Base-by-base conservation (phyloP, 73 alveolate genomes). In the Blepharisma japonicum region DNA sequence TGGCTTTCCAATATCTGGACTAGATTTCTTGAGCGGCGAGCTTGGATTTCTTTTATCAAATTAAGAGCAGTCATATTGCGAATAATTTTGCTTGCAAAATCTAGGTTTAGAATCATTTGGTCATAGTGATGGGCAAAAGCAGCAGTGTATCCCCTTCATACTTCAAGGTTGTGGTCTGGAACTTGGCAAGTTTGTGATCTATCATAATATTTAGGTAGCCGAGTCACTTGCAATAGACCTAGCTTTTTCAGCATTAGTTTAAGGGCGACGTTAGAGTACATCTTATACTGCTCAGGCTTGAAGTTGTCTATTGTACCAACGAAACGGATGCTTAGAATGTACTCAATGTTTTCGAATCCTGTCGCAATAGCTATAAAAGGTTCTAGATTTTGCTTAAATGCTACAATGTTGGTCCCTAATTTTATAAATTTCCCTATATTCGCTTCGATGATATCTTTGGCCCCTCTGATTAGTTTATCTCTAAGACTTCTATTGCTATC, bases 71-170 rank as follows among this genome's bases (percentile, higher is more conserved):
- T 61, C 23, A 9, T 14, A 4, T 61, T 11, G 2, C 74, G 14
- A 3, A 61, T 61, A 9, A 61, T 61, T 5, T 61, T 61, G 47
- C 74, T 61, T 14, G 74, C 14, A 61, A 61, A 61, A 48, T 61
- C 74, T n/a, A 61, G 2, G 5, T 61, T 61, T 61, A 61, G 23
- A 2, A 61, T 2, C 74, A 61, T 61, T 61, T 61, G 47, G 18
- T 61, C 23, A 8, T 14, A 18, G 46, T 61, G 74, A 61, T 61
- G 74, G 5, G 2, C 5, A 61, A 61, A 61, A 2, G 4, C 23
- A 14, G 74, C 74, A n/a, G 74, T 61, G 74, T 61, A 61, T 0
- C 74, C 74, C 5, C 74, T 61, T 48, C 74, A 61, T 8, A 61
- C 74, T 61, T 61, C 74, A 14, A 61, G 23, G 4, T 25, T 0